Base-by-base conservation (phyloP, 306 rosid species). In the Casuarina glauca region DNA sequence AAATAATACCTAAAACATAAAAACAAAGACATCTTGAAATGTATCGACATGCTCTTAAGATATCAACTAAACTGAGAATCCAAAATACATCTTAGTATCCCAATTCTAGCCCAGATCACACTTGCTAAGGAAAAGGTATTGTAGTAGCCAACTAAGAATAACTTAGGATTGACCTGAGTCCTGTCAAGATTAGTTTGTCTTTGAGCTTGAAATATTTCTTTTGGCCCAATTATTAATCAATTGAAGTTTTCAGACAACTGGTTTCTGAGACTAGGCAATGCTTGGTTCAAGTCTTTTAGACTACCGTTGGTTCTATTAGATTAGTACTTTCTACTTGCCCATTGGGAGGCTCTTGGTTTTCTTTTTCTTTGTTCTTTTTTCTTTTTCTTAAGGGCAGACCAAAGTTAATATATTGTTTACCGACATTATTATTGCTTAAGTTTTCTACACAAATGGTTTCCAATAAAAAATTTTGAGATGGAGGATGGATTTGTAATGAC, bases 1-100 rank as follows among this genome's bases (percentile, higher is more conserved):
- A 87, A 93, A 93, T 68, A 91, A 45, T 73, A 81, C 94, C 98
- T 93, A 19, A 77, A 84, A 62, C 77, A 81, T 58, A 83, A 78
- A 17, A 73, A 53, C 50, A 78, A 67, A 67, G 61, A 67, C 19
- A 75, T 49, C 53, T 57, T 58, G 80, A 61, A 69, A 54, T 42
- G 26, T 3, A 35, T 17, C 6, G 39, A 63, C 62, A 67, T 38
- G 81, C 26, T 60, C 26, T 20, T 20, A 20, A 20, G 26, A 20
- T 20, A 20, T 20, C 26, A 20, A 20, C 26, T 20, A 20, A 20
- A 20, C 26, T 20, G 26, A 20, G 26, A 20, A 20, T 20, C 26
- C 46, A 74, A 32, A 20, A 64, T 52, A 26, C 50, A 72, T 36
- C 43, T 36, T 73, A 38, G 73, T 9, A 46, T 50, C 39, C 41